phyloP scores from a whole-genome alignment of 192 early-diverging fungal genomes.

The Backusella luteola region DNA sequence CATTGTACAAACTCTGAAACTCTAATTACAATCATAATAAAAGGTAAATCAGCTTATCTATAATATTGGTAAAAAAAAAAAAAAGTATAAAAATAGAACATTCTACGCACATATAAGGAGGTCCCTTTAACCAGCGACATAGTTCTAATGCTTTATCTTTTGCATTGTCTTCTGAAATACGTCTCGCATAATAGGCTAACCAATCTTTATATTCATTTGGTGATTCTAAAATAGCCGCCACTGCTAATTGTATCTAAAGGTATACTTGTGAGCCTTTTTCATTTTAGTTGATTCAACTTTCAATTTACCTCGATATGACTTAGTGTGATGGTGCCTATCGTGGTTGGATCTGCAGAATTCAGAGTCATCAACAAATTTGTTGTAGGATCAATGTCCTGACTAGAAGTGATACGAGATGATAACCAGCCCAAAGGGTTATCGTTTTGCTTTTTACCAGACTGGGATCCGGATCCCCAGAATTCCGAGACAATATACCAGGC shows the following conservation, averaged over 20 bases:
- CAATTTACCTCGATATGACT: slow-evolving; percentile 46
- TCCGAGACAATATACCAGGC: slow-evolving; percentile 54
- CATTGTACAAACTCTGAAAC: slow-evolving; percentile 23
- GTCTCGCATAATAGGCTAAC: slow-evolving; percentile 61
- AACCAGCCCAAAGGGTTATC: slow-evolving; percentile 27
- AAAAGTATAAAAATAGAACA: background rate
- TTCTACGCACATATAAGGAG: slow-evolving; percentile 43
- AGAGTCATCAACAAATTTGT: background rate
- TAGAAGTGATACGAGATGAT: slow-evolving; percentile 21
- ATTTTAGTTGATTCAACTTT: no score
- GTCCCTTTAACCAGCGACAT: slow-evolving; percentile 64
- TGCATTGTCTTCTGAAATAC: slow-evolving; percentile 62
- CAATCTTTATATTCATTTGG: slow-evolving; percentile 59
- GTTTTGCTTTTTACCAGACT: background rate
- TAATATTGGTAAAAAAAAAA: no score
- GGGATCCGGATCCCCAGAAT: slow-evolving; percentile 38
- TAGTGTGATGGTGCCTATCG: slow-evolving; percentile 38
- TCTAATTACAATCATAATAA: slow-evolving; percentile 16
- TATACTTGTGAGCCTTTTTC: slow-evolving; percentile 6
- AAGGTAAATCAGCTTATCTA: background rate
- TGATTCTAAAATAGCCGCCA: slow-evolving; percentile 49
- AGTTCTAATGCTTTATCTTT: slow-evolving; percentile 64
- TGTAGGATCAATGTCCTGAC: slow-evolving; percentile 8
- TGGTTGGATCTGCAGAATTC: background rate
- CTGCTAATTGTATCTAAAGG: slow-evolving; percentile 53